Conservation (phyloP, 1,139 yeast genomes). For the Nakaseomyces uthaithaninus region DNA sequence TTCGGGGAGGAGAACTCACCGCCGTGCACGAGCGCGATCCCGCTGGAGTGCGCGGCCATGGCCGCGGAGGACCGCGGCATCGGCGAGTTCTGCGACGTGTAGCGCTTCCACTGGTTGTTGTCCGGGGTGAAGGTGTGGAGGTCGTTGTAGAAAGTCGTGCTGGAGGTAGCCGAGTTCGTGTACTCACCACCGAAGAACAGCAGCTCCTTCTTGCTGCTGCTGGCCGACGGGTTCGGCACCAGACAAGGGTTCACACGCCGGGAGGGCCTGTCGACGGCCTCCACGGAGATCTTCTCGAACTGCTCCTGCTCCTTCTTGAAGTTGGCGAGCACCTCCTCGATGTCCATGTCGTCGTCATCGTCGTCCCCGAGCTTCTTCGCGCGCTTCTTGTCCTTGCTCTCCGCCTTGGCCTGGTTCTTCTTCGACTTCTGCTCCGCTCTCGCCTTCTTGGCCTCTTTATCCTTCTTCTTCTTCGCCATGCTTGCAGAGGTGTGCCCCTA, state of each 20-base stretch:
- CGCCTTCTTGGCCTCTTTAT: constrained; percentile 87
- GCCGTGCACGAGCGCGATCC: constrained; percentile 77
- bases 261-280: constrained; percentile 46
- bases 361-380: constrained; percentile 68
- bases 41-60: constrained; percentile 89
- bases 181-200: constrained; percentile 86
- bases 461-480: constrained; percentile 84
- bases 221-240: constrained; percentile 64
- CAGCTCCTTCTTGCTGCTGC: constrained; percentile 58
- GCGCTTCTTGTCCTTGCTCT: constrained; percentile 60
- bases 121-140: constrained; percentile 66
- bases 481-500: neutral
- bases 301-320: constrained; percentile 73
- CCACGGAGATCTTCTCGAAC: constrained; percentile 63
- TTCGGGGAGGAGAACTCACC: constrained; percentile 97
- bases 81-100: constrained; percentile 78
- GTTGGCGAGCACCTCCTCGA: constrained; percentile 74
- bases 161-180: constrained; percentile 38
- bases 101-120: constrained; percentile 72
- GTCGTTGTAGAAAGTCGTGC: constrained; percentile 74
- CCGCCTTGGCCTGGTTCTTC: constrained; percentile 69
- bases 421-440: constrained; percentile 76
- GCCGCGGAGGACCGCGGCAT: constrained; percentile 91
- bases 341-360: constrained; percentile 83
- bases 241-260: constrained; percentile 67